Base-by-base conservation (phyloP, 768 basidiomycete species). In the Calocera cornea region DNA sequence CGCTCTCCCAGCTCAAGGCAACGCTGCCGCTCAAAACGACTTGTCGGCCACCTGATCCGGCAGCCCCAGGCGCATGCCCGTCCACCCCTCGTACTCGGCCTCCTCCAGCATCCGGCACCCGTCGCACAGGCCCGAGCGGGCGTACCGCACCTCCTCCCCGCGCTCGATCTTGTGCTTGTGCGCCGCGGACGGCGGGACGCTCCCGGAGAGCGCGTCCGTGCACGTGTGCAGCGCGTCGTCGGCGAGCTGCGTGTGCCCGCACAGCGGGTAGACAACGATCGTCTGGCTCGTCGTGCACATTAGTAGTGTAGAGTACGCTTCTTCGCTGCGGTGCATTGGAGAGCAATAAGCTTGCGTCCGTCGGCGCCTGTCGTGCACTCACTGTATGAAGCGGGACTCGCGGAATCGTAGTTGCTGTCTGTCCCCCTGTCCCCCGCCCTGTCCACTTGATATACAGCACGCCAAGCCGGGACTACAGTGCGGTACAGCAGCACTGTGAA, bases 221-320 rank as follows among this genome's bases (percentile, higher is more conserved):
- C 54, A 60, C 14, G 31, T 16, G 31, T 60, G 54, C 5, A 60
- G 7, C 2, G 7, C 16, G 11, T 60, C 10, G 54, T 60, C 54
- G 5, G 19, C 27, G 54, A 60, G 27, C 31, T 27, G 27, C 27
- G 11, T 31, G 54, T 60, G 54, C 27, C 54, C 54, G 31, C 54
- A 60, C 27, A 60, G 54, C 27, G 54, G 54, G 54, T 60, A 60
- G 7, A 60, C 24, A 19, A 8, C 7, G 16, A 60, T 12, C 54
- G 54, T 60, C 54, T 60, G 54, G 54, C 31, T 60, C 2, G 54
- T 60, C 54, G 31, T 60, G 54, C 54, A 60, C 54, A 60, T 60
- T n/a, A n/a, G n/a, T n/a, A n/a, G n/a, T n/a, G n/a, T n/a, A n/a
- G n/a, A n/a, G n/a, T n/a, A n/a, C n/a, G n/a, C n/a, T n/a, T n/a